Conservation (phyloP, 202 grass and related monocot genomes). For the Sporobolus alterniflorus region DNA sequence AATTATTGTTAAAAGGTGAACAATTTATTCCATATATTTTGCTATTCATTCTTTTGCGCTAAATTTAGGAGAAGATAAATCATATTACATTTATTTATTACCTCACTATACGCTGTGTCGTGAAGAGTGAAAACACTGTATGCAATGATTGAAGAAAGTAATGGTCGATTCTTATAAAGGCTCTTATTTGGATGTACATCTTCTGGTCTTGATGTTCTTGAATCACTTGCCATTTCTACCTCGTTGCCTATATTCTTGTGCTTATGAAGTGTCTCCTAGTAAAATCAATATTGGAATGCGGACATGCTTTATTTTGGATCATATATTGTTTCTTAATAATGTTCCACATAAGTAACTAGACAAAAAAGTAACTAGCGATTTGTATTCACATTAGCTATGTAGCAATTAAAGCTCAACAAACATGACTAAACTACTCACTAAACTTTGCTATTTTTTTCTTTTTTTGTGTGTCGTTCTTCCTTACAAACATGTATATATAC, state of each 20-base stretch:
- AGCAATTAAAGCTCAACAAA: neutral
- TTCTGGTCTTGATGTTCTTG: slow-evolving; percentile 5
- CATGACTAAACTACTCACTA: neutral
- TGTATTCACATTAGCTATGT: neutral
- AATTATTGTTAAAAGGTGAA: neutral
- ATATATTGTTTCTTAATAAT: neutral
- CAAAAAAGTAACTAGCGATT: neutral
- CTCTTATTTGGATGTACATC: slow-evolving; percentile 27
- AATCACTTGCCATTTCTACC: slow-evolving; percentile 29
- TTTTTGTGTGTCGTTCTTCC: neutral
- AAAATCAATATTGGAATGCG: slow-evolving; percentile 16
- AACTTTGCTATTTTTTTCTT: neutral
- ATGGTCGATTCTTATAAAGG: slow-evolving; percentile 65
- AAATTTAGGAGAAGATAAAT: neutral
- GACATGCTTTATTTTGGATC: neutral
- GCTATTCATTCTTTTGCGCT: neutral
- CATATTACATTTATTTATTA: neutral
- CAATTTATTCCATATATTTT: neutral
- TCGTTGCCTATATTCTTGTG: slow-evolving; percentile 35
- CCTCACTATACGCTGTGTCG: slow-evolving; percentile 61
- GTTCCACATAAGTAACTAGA: neutral
- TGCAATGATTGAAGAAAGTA: slow-evolving; percentile 63
- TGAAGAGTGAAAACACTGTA: slow-evolving; percentile 63
- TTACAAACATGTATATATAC: neutral
- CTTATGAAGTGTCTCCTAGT: slow-evolving; percentile 67